Conservation (phyloP, 1,284 basidiomycete species). For the Stygiomarasmius scandens region DNA sequence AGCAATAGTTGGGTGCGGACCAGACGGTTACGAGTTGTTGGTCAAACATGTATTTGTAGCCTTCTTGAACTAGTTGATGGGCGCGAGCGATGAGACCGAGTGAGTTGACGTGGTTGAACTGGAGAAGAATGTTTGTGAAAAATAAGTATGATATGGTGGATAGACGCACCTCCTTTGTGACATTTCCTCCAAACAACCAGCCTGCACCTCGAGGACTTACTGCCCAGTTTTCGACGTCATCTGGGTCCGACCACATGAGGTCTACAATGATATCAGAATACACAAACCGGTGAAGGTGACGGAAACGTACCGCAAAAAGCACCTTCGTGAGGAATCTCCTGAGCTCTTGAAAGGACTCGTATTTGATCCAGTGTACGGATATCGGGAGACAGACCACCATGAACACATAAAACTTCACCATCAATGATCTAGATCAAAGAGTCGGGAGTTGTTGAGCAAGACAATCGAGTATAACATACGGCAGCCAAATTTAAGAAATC, state of each 20-base stretch:
- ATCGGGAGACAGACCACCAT: conserved; percentile 91
- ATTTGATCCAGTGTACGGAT: conserved; percentile 93
- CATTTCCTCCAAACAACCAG: conserved; percentile 91
- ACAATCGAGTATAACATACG: conserved; percentile 50
- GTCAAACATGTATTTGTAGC: conserved; percentile 98
- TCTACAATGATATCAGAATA: conserved; percentile 47
- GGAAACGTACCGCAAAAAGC: conserved; percentile 83
- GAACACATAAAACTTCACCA: conserved; percentile 88
- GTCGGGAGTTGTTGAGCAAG: not conserved
- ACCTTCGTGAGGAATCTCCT: conserved; percentile 97
- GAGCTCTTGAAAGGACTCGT: conserved; percentile 86
- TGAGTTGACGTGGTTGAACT: conserved; percentile 93
- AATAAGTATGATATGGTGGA: not conserved
- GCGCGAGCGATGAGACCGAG: conserved; percentile 87
- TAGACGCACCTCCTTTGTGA: conserved; percentile 77
- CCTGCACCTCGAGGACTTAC: conserved; percentile 94
- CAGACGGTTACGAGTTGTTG: conserved; percentile 94
- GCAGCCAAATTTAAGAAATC: conserved; percentile 94
- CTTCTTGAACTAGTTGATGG: conserved; percentile 95
- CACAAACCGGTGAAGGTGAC: conserved; percentile 1
- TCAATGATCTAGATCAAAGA: conserved; percentile 78
- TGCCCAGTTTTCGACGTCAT: conserved; percentile 95
- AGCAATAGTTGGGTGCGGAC: conserved; percentile 97
- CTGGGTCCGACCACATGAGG: conserved; percentile 98
- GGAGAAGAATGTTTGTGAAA: not conserved